Base-by-base conservation (phyloP, 441 rosid genomes). In the Pelargonium australe region DNA sequence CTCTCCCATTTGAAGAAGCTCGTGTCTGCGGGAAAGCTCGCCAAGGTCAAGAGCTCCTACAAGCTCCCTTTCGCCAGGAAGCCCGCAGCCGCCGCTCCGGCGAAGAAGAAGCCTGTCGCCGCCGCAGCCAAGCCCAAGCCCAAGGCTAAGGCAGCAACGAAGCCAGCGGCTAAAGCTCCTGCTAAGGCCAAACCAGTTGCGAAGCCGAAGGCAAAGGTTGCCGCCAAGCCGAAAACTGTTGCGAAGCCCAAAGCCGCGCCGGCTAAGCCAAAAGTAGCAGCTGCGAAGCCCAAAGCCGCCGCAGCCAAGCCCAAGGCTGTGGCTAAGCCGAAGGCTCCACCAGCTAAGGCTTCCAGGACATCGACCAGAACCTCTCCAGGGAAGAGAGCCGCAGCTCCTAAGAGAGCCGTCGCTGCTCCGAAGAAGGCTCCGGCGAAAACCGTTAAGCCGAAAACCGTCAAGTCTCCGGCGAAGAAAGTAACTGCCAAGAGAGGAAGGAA, bases 41-140 rank as follows among this genome's bases (percentile, higher is more conserved):
- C 82, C 5, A 93, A 91, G 70, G 96, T 91, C 65, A 93, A 89
- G 63, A 84, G 76, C 16, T 93, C 97, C 0, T 91, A 79, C 73
- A 91, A 91, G 76, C 76, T 89, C 0, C 91, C 92, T 0, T 6
- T 93, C 0, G 79, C 75, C 8, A 25, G 75, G 7, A 75, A 74
- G 80, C 9, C 69, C 88, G 58, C 37, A 64, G 49, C 67, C 67
- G 9, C 37, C 37, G 49, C 67, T 17, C 20, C 20, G 28, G 25
- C 25, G 28, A 58, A 58, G 23, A 47, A 47, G 55, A 55, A 55
- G 49, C 49, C 49, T 2, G 58, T 44, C 0, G 73, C 70, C 40
- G 57, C 63, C 71, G 76, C 87, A 60, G 79, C 76, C 6, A 85
- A 83, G 82, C 61, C 79, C 9, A 68, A 80, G 25, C 61, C 79